Conservation (phyloP, 805 yeast species). For the Myxozyma lipomycoides region DNA sequence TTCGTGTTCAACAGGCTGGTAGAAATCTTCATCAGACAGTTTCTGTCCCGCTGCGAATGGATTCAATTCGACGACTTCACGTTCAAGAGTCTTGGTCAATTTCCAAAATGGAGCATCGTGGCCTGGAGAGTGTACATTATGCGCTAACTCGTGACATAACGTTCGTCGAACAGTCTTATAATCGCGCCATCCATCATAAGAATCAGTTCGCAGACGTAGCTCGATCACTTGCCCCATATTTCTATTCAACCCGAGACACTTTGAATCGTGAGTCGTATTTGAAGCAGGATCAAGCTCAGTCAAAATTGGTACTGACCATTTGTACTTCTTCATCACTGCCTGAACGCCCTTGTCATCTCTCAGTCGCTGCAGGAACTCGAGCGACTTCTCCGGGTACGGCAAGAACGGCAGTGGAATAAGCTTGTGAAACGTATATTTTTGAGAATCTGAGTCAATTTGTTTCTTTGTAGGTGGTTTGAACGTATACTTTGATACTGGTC, state of each 20-base stretch:
- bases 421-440: slow-evolving; percentile 35
- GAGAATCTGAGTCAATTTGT: background rate
- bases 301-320: slow-evolving; percentile 37
- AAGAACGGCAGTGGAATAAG: slow-evolving; percentile 34
- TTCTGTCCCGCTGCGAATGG: slow-evolving; percentile 9
- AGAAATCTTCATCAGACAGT: slow-evolving; percentile 13
- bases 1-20: slow-evolving; percentile 7
- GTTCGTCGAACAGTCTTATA: slow-evolving; percentile 37
- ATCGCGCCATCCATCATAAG: slow-evolving; percentile 38
- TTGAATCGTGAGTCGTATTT: slow-evolving; percentile 34
- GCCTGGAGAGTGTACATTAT: slow-evolving; percentile 36
- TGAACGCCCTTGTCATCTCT: slow-evolving; percentile 38
- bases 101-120: slow-evolving; percentile 39
- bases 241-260: slow-evolving; percentile 37
- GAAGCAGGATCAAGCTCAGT: slow-evolving; percentile 42
- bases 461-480: slow-evolving; percentile 1
- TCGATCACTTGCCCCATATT: slow-evolving; percentile 38
- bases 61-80: slow-evolving; percentile 32
- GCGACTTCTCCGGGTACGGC: slow-evolving; percentile 36
- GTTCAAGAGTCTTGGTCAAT: slow-evolving; percentile 36
- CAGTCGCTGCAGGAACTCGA: slow-evolving; percentile 34
- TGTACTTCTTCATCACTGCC: slow-evolving; percentile 38
- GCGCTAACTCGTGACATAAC: slow-evolving; percentile 42
- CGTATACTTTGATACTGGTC: slow-evolving; percentile 2
- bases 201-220: slow-evolving; percentile 40